These are phyloP conservation scores for Physaria fendleri DNA, from an alignment of 345 rosid species.

Conservation along the genomic window DNA sequence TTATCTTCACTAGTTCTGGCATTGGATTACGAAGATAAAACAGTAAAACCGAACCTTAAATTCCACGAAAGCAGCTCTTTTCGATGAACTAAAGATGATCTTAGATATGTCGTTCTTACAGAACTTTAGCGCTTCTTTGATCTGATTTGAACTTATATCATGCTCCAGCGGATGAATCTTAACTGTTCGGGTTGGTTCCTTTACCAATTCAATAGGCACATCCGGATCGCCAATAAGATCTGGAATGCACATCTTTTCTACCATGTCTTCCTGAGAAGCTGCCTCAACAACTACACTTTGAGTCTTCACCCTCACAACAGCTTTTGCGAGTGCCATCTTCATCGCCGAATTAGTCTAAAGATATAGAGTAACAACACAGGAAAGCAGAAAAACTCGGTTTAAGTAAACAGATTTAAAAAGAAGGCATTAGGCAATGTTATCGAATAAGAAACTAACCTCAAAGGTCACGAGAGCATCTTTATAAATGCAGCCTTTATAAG, in stretches of 20 bases:
- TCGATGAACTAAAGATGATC: slow-evolving; percentile 32
- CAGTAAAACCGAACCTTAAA: slow-evolving; percentile 31
- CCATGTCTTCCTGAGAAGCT: slow-evolving; percentile 22
- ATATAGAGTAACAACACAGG: not conserved
- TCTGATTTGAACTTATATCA: slow-evolving; percentile 27
- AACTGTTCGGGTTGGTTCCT: slow-evolving; percentile 36
- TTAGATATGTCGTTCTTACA: slow-evolving; percentile 27
- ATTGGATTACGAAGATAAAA: not conserved
- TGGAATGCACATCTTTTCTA: slow-evolving; percentile 27
- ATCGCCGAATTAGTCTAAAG: slow-evolving; percentile 30
- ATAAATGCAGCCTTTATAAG: slow-evolving; percentile 20
- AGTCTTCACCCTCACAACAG: not conserved
- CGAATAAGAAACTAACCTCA: slow-evolving; percentile 29
- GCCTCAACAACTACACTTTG: slow-evolving; percentile 19
- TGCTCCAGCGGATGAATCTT: slow-evolving; percentile 25
- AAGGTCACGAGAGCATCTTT: slow-evolving; percentile 29
- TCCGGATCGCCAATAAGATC: slow-evolving; percentile 37
- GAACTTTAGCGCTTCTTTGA: slow-evolving; percentile 33
- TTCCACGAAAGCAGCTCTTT: slow-evolving; percentile 34
- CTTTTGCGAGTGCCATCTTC: slow-evolving; percentile 30
- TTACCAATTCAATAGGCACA: slow-evolving; percentile 33
- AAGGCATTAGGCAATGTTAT: slow-evolving; percentile 1
- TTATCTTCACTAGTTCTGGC: not conserved
- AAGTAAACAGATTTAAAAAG: not conserved
- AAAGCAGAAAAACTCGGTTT: slow-evolving; percentile 6